Conservation (phyloP, 768 basidiomycete genomes). For the Phallus indusiatus region DNA sequence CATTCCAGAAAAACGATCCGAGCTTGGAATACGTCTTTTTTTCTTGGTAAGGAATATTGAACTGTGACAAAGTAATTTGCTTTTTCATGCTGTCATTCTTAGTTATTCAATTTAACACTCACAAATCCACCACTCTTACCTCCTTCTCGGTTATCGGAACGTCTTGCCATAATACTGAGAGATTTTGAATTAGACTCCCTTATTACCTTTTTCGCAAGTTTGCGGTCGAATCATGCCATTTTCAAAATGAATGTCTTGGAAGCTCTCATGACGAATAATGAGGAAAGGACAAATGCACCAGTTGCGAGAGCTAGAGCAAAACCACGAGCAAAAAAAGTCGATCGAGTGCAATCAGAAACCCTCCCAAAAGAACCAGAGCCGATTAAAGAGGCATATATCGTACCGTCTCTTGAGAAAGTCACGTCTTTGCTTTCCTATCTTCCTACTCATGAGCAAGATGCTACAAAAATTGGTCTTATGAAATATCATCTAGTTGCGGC, state of each 20-base stretch:
- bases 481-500: conserved; percentile 5
- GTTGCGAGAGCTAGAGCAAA: conserved; percentile 3
- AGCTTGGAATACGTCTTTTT: conserved; percentile 4
- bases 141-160: background rate
- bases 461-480: background rate
- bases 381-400: background rate
- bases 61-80: no score
- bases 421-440: background rate
- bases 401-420: background rate
- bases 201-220: background rate
- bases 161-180: background rate
- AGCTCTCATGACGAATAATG: background rate
- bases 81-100: background rate
- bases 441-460: background rate
- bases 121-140: background rate
- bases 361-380: background rate
- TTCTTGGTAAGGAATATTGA: background rate
- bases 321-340: background rate
- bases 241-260: conserved; percentile 5
- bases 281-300: background rate
- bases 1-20: background rate
- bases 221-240: background rate
- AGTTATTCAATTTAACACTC: conserved; percentile 6
- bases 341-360: background rate
- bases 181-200: background rate